These are phyloP conservation scores for Selaginella tamariscina DNA, from an alignment of 75 land plant species.

Conservation along the genomic window DNA sequence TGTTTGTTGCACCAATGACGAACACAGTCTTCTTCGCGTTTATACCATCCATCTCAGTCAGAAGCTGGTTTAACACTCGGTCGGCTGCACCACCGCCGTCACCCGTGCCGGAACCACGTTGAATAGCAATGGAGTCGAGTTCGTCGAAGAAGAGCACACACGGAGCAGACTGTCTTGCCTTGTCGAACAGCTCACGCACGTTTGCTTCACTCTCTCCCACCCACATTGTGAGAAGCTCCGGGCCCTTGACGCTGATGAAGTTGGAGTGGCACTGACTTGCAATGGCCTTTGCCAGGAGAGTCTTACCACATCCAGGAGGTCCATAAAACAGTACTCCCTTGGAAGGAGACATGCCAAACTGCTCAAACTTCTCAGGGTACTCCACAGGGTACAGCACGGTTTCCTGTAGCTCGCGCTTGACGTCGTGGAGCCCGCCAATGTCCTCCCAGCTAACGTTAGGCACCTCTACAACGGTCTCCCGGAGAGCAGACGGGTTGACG, in stretches of 20 bases:
- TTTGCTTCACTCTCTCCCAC: constrained; percentile 57
- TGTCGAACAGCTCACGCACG: constrained; percentile 52
- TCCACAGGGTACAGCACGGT: constrained; percentile 4
- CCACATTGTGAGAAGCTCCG: constrained; percentile 57
- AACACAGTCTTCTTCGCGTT: constrained; percentile 36
- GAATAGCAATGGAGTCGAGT: constrained; percentile 20
- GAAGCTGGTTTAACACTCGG: constrained; percentile 30
- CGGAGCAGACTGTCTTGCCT: constrained; percentile 41
- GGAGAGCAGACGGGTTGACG: constrained; percentile 30
- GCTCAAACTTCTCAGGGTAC: constrained; percentile 10
- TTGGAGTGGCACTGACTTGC: constrained; percentile 41
- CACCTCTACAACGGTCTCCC: constrained; percentile 32
- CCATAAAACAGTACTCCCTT: constrained; percentile 30
- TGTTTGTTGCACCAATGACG: constrained; percentile 35
- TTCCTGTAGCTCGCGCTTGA: constrained; percentile 36
- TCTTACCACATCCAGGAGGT: constrained; percentile 58
- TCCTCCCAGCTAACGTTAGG: constrained; percentile 36
- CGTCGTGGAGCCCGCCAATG: constrained; percentile 32
- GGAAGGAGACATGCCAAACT: constrained; percentile 12
- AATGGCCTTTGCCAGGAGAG: constrained; percentile 49
- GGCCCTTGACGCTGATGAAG: constrained; percentile 20
- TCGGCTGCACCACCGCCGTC: constrained; percentile 39
- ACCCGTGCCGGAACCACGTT: constrained; percentile 32
- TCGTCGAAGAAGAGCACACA: constrained; percentile 26
- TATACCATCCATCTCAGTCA: constrained; percentile 41